Base-by-base conservation (phyloP, 768 basidiomycete species). In the Hypholoma fasciculare region DNA sequence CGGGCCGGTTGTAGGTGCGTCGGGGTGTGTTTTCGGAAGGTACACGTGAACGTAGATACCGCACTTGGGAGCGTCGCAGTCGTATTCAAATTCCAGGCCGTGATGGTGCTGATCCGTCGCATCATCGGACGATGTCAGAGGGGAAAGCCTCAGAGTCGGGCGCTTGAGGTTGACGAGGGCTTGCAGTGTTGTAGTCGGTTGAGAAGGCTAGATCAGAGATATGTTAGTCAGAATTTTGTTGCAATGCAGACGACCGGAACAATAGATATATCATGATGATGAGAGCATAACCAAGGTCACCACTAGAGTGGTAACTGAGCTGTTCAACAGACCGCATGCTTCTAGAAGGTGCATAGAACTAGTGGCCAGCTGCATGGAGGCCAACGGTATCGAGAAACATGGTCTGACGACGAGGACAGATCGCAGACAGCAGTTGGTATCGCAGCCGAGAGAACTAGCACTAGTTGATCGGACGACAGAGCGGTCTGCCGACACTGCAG, bases 91-190 rank as follows among this genome's bases (percentile, higher is more conserved):
- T 68, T 94, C 93, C 58, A 96, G 79, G 16, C 87, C 85, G 51
- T 86, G 85, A 49, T 86, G 85, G 14, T 81, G 80, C 17, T 77
- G 77, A 58, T 83, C 78, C 17, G 70, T 40, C 19, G 61, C 57
- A 20, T 81, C 80, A 26, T 85, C 82, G 37, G 77, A 66, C 13
- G 81, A 67, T 3, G 79, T 65, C 17, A 90, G 76, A 0, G 88
- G 92, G 7, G 86, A 87, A 3, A 96, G 82, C 12, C 88, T 83
- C 36, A 98, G 80, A 1, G 92, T 87, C 1, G 95, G 95, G 4
- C 95, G 85, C 69, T 96, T 96, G 64, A 97, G 85, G 69, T 97
- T 98, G 62, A 97, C 94, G 36, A 96, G 81, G 0, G 95, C 95
- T 74, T 97, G 95, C 0, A 98, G 79, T 2, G 95, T 96, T 0